Evolutionary conservation across 1,139 yeast species (phyloP), one percentile per base, ranked within the genome.

Genomic region (Ogataea hybrid): DNA sequence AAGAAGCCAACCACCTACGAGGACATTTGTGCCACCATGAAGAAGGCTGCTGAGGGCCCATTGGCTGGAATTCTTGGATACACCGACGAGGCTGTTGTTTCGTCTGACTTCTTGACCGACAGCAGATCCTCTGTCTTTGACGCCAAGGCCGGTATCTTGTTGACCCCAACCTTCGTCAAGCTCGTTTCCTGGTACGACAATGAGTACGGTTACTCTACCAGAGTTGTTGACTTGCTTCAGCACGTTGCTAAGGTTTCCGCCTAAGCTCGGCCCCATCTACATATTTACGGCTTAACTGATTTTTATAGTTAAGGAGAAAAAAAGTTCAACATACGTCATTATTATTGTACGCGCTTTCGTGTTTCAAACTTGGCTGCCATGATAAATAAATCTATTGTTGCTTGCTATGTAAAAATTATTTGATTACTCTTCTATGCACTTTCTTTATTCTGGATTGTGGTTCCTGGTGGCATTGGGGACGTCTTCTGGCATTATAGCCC

Each of bases 121-220:
- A 51, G 74, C 53, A 78, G 79, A 78, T 84, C 92, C 43, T 84
- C 90, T 48, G 81, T 84, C 77, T 84, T 82, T 64, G 94, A 84
- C 69, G 83, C 86, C 56, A 73, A 79, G 70, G 94, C 92, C 54
- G 92, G 94, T 78, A 82, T 84, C 74, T 78, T 80, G 68, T 76
- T 84, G 70, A 81, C 89, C 60, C 88, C 90, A 68, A 81, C 84
- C 59, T 84, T 84, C 70, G 90, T 84, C 68, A 84, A 84, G 76
- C 76, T 84, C 71, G 75, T 84, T 67, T 75, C 92, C 53, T 84
- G 94, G 94, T 84, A 84, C 79, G 94, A 84, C 71, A 84, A 84
- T 73, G 94, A 84, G 72, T 84, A 70, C 74, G 92, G 92, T 73
- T 84, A 84, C 83, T 82, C 90, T 61, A 82, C 89, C 75, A 82